Evolutionary conservation across 305 asterid genomes (phyloP), one percentile per base, ranked within the genome.

Genomic region (Solanum aculeatissimum): DNA sequence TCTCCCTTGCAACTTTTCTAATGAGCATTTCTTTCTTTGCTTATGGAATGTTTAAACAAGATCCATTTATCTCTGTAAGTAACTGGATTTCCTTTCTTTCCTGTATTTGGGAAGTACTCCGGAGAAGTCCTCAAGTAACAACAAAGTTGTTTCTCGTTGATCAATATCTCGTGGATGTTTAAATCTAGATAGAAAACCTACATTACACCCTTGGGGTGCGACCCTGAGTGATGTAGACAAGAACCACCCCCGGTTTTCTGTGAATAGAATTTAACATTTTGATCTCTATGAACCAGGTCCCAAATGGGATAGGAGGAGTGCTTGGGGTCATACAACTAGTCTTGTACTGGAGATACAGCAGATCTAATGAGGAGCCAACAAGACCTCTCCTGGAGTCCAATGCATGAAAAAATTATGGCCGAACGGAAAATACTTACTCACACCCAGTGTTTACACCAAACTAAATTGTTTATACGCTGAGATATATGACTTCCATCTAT

Each of bases 1-100:
- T 94, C 42, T 95, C 98, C 11, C 97, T 95, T 12, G 94, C 98
- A 1, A 93, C 98, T 69, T 92, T 93, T 85, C 87, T 95, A 86
- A 95, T 95, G 97, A 95, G 98, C 49, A 49, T 92, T 79, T 87
- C 98, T 7, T 95, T 95, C 94, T 93, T 92, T 57, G 94, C 87
- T 0, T 95, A 95, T 68, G 98, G 98, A 86, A 82, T 92, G 92
- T 88, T 92, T 85, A 92, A 93, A 86, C 72, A 87, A 18, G 98
- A 95, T 72, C 54, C 90, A 21, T 95, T 95, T 84, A 91, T 95
- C 54, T 89, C 88, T 18, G 98, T 95, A 87, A 92, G 95, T 89
- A 45, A 18, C 51, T 21, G 7, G 32, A 54, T 23, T 0, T 1
- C 75, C 42, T 60, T n/a, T n/a, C n/a, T n/a, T n/a, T n/a, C n/a